Evolutionary conservation across 1,139 yeast species (phyloP), one percentile per base, ranked within the genome.

Genomic region (Saccharomyces pastorianus): DNA sequence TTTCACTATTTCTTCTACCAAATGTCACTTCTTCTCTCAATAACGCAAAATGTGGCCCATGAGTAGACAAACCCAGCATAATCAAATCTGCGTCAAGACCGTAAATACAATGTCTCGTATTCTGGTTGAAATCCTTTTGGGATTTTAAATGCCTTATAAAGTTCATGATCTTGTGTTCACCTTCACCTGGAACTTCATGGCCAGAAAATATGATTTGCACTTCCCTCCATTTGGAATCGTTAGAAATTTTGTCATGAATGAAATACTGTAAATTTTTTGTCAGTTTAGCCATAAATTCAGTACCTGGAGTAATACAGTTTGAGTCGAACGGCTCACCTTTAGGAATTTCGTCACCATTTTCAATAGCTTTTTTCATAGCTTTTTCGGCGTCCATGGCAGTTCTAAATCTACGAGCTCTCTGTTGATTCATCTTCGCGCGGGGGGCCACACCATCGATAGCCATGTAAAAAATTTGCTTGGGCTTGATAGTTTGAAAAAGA

Each of bases 401-500:
- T 71, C 99, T 78, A 70, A 95, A 95, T 71, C 99, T 82, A 76
- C 99, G 83, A 2, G 99, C 87, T 71, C 99, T 83, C 72, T 95
- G 99, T 72, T 95, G 99, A 69, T 95, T 95, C 98, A 95, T 95
- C 69, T 95, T 95, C 28, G 99, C 99, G 66, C 99, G 79, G 51
- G 99, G 99, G 0, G 99, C 99, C 51, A 95, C 99, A 62, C 99
- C 99, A 73, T 95, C 99, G 59, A 95, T 90, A 4, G 99, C 99
- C 96, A 95, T 91, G 71, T 87, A 91, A 64, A 95, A 88, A 32
- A 88, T 82, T 68, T 89, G 81, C 64, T 87, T 79, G 6, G 99
- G 99, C 66, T 84, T 83, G 62, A 93, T 90, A 42, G 89, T 82
- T 58, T 84, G 85, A 66, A 95, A 93, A 58, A 95, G 76, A 71